A percentile compares a stretch with the other conserved stretches of the same genome.
phyloP scores from a whole-genome alignment of 306 rosid genomes.

The Citrullus mucosospermus region DNA sequence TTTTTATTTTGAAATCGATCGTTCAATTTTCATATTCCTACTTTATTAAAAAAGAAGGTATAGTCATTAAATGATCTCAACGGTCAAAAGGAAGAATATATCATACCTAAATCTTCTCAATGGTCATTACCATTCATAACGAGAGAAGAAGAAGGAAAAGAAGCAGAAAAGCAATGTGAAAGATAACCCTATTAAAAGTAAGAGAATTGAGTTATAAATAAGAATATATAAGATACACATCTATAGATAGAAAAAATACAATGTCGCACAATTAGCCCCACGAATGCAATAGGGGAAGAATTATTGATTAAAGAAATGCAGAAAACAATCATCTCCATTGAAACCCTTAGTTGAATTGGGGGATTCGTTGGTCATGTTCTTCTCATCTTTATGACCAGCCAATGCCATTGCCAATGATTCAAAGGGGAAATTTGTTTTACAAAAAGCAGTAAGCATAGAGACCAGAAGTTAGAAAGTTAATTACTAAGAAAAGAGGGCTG shows the following conservation, averaged over 20 bases:
- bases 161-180: neutral
- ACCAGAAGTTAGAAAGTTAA: neutral
- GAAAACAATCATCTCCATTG: neutral
- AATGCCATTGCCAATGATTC: neutral
- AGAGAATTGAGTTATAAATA: neutral
- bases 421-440: neutral
- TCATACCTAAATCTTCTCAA: neutral
- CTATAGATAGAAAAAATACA: neutral
- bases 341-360: neutral
- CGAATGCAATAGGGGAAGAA: neutral
- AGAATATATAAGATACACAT: neutral
- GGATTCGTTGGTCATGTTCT: neutral
- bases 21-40: no score
- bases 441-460: neutral
- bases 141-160: neutral
- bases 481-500: conserved; percentile 5
- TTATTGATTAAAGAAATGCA: neutral
- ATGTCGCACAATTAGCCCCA: neutral
- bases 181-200: neutral
- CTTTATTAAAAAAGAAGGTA: neutral
- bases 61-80: neutral
- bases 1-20: no score
- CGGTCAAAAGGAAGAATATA: neutral
- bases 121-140: neutral
- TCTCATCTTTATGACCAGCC: neutral